phyloP scores from a whole-genome alignment of 1,284 basidiomycete genomes.

The Leccinum fallax region DNA sequence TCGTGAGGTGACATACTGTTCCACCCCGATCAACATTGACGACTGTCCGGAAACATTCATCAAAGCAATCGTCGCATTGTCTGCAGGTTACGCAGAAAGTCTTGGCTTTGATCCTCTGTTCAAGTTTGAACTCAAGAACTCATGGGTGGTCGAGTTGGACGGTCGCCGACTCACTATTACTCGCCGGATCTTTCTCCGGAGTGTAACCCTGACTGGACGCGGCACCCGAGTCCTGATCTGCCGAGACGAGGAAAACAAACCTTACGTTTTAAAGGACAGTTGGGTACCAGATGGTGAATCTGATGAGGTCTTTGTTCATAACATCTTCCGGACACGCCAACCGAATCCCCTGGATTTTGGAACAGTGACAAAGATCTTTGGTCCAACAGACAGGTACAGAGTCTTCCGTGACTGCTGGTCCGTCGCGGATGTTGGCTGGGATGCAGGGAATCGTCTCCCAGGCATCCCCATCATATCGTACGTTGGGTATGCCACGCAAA shows the following conservation, averaged over 20 bases:
- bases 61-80: background rate
- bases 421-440: background rate
- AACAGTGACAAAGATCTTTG: background rate
- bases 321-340: background rate
- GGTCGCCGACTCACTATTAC: background rate
- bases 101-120: background rate
- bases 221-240: background rate
- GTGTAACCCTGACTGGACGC: background rate
- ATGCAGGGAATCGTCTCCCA: background rate
- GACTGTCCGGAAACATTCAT: background rate
- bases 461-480: background rate
- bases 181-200: background rate
- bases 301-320: background rate
- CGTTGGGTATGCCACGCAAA: background rate
- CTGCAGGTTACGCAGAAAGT: background rate
- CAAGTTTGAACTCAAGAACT: background rate
- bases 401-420: constrained; percentile 29
- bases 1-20: background rate
- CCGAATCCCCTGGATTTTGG: background rate
- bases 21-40: background rate
- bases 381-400: background rate
- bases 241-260: background rate
- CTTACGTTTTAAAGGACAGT: background rate
- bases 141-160: background rate
- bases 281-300: background rate